Percentiles rank a stretch among this genome's conserved stretches.
These are phyloP conservation scores for Microsporum ferrugineum DNA, from an alignment of 2,329 filamentous ascomycete genomes.

Conservation along the genomic window DNA sequence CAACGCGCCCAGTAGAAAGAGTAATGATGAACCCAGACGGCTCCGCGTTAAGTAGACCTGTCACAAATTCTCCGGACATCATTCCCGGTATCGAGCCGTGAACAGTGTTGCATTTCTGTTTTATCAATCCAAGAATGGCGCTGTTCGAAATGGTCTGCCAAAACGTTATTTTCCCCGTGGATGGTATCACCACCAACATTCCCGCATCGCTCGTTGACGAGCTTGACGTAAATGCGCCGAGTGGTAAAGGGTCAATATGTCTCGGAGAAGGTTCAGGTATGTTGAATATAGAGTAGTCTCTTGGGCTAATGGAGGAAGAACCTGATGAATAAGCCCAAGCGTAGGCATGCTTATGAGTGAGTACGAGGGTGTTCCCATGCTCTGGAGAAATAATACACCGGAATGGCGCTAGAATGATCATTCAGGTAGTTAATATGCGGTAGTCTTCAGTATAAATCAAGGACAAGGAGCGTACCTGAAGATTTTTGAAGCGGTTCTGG, in stretches of 20 bases:
- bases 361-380: conserved; percentile 62
- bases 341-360: conserved; percentile 71
- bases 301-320: conserved; percentile 34
- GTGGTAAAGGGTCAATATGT: conserved; percentile 54
- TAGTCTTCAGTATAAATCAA: not conserved
- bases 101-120: conserved; percentile 68
- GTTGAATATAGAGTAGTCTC: conserved; percentile 55
- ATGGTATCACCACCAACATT: conserved; percentile 73
- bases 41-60: conserved; percentile 70
- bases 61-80: conserved; percentile 65
- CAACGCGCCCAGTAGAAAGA: conserved; percentile 74
- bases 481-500: conserved; percentile 63
- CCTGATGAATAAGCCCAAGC: conserved; percentile 67
- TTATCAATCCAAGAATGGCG: conserved; percentile 69
- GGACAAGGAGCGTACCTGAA: conserved; percentile 43
- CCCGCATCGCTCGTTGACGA: conserved; percentile 73
- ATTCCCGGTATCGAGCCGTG: conserved; percentile 64
- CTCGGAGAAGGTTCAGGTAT: conserved; percentile 62
- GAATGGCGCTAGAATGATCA: conserved; percentile 43
- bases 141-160: conserved; percentile 93
- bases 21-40: conserved; percentile 75
- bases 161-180: conserved; percentile 74
- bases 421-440: not conserved
- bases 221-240: conserved; percentile 71
- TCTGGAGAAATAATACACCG: conserved; percentile 54